A percentile compares a stretch with the other conserved stretches of the same genome.
phyloP scores from a whole-genome alignment of 495 filamentous ascomycete species.

The Trichocladium uniseriatum region DNA sequence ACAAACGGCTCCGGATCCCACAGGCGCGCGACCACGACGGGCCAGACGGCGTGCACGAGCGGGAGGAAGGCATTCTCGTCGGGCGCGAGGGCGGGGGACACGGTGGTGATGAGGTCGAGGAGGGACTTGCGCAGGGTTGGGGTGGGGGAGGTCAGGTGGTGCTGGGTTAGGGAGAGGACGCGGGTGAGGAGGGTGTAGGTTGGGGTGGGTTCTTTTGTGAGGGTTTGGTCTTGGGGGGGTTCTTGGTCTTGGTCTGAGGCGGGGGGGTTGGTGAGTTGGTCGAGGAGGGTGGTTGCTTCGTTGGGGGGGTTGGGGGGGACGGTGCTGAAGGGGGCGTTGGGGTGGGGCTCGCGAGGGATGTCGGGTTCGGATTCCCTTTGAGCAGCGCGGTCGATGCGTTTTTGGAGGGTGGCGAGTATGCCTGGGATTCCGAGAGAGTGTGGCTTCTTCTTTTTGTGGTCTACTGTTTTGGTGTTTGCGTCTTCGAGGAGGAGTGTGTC shows the following conservation, averaged over 20 bases:
- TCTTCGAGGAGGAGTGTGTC: slow-evolving; percentile 44
- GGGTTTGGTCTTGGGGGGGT: slow-evolving; percentile 33
- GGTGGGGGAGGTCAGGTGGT: slow-evolving; percentile 78
- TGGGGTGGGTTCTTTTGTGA: slow-evolving; percentile 22
- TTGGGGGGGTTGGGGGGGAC: slow-evolving; percentile 26
- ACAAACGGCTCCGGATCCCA: slow-evolving; percentile 69
- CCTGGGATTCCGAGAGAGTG: slow-evolving; percentile 4
- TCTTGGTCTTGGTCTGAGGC: slow-evolving; percentile 6
- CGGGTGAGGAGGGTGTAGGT: slow-evolving; percentile 56
- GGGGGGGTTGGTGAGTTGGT: slow-evolving; percentile 23
- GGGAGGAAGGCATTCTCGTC: slow-evolving; percentile 80
- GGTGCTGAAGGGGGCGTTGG: slow-evolving; percentile 21
- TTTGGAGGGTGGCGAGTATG: slow-evolving; percentile 16
- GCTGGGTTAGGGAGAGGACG: slow-evolving; percentile 62
- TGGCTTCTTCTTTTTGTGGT: slow-evolving; percentile 29
- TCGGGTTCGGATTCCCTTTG: slow-evolving; percentile 24
- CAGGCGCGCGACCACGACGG: slow-evolving; percentile 60
- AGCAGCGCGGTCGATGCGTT: slow-evolving; percentile 12
- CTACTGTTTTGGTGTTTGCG: slow-evolving; percentile 15
- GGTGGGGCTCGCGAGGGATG: slow-evolving; percentile 9
- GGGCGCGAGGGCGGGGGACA: slow-evolving; percentile 55
- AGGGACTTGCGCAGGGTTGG: slow-evolving; percentile 68
- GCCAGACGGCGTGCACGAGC: slow-evolving; percentile 82
- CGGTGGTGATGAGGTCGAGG: slow-evolving; percentile 60
- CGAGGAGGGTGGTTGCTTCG: slow-evolving; percentile 34